phyloP scores from a whole-genome alignment of 2,329 filamentous ascomycete genomes.

The Sclerotinia sclerotiorum region DNA sequence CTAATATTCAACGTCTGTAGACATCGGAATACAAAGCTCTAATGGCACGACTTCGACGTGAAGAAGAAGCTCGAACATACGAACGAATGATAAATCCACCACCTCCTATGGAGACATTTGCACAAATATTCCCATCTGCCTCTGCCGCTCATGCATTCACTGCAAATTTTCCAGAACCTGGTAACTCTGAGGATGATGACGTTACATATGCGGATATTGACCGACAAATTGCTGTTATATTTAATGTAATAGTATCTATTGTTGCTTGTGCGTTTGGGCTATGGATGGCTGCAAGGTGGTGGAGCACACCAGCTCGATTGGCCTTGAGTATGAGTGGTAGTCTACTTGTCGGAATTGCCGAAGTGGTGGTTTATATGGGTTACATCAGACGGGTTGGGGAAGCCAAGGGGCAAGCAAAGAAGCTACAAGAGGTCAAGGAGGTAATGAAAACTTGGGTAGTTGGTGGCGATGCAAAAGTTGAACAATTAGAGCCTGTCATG shows the following conservation, averaged over 20 bases:
- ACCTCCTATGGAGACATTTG: conserved; percentile 56
- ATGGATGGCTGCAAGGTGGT: conserved; percentile 76
- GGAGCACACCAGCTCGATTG: conserved; percentile 68
- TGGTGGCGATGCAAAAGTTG: conserved; percentile 42
- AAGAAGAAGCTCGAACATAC: conserved; percentile 82
- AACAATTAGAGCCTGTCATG: conserved; percentile 11
- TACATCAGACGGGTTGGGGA: conserved; percentile 72
- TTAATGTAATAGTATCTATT: conserved; percentile 88
- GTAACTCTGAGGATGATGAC: conserved; percentile 55
- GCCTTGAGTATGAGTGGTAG: conserved; percentile 71
- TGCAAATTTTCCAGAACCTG: conserved; percentile 47
- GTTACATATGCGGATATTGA: conserved; percentile 72
- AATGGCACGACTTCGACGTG: conserved; percentile 79
- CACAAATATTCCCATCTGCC: conserved; percentile 56
- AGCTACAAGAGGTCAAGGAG: conserved; percentile 63
- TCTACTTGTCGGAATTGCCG: conserved; percentile 68
- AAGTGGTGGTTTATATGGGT: conserved; percentile 74
- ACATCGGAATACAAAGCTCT: conserved; percentile 80
- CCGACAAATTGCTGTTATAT: conserved; percentile 77
- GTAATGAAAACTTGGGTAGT: conserved; percentile 72
- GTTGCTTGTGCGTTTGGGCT: conserved; percentile 74
- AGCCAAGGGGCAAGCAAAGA: conserved; percentile 62
- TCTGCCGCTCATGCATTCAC: conserved; percentile 56
- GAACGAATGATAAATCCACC: conserved; percentile 72
- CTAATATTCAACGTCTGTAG: conserved; percentile 44